phyloP scores from a whole-genome alignment of 2,329 filamentous ascomycete species.

The Cyclaneusma minus region DNA sequence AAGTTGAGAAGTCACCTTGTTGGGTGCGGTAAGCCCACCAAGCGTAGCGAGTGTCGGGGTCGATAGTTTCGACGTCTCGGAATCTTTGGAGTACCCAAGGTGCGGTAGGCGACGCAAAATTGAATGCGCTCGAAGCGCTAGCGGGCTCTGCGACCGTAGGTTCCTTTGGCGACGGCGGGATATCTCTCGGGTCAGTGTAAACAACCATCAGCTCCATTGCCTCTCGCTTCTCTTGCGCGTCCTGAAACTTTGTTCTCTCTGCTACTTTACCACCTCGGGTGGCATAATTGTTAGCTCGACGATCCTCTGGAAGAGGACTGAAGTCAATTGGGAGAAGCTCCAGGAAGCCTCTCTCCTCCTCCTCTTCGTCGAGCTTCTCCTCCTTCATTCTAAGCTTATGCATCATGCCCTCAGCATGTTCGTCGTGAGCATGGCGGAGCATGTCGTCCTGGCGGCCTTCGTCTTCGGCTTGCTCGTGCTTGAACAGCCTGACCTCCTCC shows the following conservation, averaged over 20 bases:
- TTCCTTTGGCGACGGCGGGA: slow-evolving; percentile 19
- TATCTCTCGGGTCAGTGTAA: slow-evolving; percentile 18
- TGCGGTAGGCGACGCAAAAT: too few species aligned
- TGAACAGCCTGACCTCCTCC: slow-evolving; percentile 52
- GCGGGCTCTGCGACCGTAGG: too few species aligned
- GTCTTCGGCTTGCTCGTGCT: slow-evolving; percentile 57
- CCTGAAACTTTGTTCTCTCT: slow-evolving; percentile 39
- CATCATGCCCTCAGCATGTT: slow-evolving; percentile 58
- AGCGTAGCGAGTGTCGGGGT: too few species aligned
- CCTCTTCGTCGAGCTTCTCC: slow-evolving; percentile 38
- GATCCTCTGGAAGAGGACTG: slow-evolving; percentile 21
- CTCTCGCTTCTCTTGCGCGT: slow-evolving; percentile 39
- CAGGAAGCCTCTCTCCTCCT: slow-evolving; percentile 35
- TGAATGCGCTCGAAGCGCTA: too few species aligned
- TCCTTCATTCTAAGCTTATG: slow-evolving; percentile 36
- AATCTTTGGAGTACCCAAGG: too few species aligned
- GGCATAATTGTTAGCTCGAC: slow-evolving; percentile 29
- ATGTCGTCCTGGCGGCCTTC: slow-evolving; percentile 51
- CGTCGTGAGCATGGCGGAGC: slow-evolving; percentile 56
- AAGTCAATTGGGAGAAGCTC: slow-evolving; percentile 32
- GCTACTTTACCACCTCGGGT: slow-evolving; percentile 36
- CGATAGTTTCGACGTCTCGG: too few species aligned
- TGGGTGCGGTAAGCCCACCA: too few species aligned
- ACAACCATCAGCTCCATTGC: slow-evolving; percentile 40
- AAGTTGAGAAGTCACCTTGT: too few species aligned